A percentile compares a stretch with the other conserved stretches of the same genome.
Conservation (phyloP, 352 stramenopile species). For the Globisporangium canariense region DNA sequence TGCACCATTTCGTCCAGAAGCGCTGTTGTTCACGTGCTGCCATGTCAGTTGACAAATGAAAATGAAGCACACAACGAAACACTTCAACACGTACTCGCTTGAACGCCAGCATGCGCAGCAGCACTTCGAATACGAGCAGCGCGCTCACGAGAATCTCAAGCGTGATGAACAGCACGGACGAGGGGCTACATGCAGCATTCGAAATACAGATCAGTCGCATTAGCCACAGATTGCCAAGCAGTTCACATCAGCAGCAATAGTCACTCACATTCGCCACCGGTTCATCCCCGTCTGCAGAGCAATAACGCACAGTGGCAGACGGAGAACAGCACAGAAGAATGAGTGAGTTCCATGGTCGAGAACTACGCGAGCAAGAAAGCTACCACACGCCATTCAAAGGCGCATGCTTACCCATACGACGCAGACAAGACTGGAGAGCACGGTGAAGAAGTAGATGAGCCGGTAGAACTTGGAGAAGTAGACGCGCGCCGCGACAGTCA, state of each 20-base stretch:
- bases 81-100: constrained; percentile 38
- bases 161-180: constrained; percentile 75
- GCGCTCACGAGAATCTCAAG: constrained; percentile 74
- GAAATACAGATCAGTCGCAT: neutral
- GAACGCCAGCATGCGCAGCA: constrained; percentile 80
- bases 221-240: neutral
- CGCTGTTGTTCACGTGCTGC: constrained; percentile 26
- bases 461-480: constrained; percentile 83
- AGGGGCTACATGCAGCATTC: constrained; percentile 35
- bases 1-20: constrained; percentile 85
- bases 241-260: neutral
- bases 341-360: neutral
- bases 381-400: neutral
- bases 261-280: constrained; percentile 63
- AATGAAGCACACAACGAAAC: too few relatives aligned
- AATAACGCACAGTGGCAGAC: neutral
- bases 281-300: constrained; percentile 58
- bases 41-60: neutral
- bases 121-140: constrained; percentile 73
- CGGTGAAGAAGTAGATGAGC: constrained; percentile 78
- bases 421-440: constrained; percentile 65
- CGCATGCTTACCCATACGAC: constrained; percentile 56
- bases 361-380: neutral
- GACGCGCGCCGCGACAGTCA: constrained; percentile 73
- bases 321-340: neutral